These are phyloP conservation scores for Neurospora discreta DNA, from an alignment of 495 filamentous ascomycete genomes.

Conservation along the genomic window DNA sequence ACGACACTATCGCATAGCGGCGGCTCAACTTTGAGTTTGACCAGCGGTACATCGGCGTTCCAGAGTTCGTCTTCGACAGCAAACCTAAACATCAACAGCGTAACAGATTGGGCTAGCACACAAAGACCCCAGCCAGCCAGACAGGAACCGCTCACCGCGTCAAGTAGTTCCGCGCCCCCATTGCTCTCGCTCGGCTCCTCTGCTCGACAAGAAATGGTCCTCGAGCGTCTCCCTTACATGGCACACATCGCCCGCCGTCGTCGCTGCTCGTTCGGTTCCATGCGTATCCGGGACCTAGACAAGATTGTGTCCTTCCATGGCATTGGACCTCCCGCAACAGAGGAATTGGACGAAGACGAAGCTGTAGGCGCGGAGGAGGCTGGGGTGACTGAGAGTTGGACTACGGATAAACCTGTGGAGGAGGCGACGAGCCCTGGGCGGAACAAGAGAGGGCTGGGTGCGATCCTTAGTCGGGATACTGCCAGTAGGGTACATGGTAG, in stretches of 20 bases:
- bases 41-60: constrained; percentile 32
- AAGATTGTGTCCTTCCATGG: constrained; percentile 58
- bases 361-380: constrained; percentile 36
- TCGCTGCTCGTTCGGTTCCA: constrained; percentile 15
- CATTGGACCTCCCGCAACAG: constrained; percentile 28
- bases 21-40: constrained; percentile 12
- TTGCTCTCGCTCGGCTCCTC: constrained; percentile 44
- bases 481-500: constrained; percentile 8
- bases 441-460: constrained; percentile 14
- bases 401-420: constrained; percentile 45
- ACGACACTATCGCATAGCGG: constrained; percentile 1
- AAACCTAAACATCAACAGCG: constrained; percentile 4
- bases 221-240: constrained; percentile 81
- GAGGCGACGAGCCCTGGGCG: constrained; percentile 30
- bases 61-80: constrained; percentile 20
- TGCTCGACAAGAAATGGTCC: constrained; percentile 60
- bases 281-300: constrained; percentile 43
- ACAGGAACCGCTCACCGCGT: constrained; percentile 5
- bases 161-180: constrained; percentile 14
- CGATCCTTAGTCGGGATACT: constrained; percentile 14
- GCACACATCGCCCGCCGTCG: constrained; percentile 44
- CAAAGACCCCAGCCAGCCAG: neutral
- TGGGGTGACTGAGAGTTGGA: constrained; percentile 37
- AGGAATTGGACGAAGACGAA: constrained; percentile 5
- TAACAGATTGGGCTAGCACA: constrained; percentile 26